These are phyloP conservation scores for Camptophora hylomeconis DNA, from an alignment of 2,329 filamentous ascomycete species.

Conservation along the genomic window DNA sequence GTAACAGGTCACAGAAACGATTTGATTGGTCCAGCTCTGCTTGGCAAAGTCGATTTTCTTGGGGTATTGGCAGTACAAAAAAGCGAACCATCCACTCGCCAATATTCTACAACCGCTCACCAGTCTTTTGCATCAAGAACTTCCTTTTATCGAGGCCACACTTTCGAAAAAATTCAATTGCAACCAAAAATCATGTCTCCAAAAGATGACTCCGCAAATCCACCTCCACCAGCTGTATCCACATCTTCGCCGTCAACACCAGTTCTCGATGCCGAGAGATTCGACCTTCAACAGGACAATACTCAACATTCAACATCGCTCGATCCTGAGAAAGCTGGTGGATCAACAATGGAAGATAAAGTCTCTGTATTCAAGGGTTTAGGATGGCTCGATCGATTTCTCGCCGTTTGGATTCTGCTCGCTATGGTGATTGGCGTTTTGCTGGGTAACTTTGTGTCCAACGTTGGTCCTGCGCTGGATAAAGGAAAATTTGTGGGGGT, in stretches of 20 bases:
- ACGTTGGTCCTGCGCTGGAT: constrained; percentile 49
- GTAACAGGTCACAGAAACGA: too few species aligned
- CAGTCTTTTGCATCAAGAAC: too few species aligned
- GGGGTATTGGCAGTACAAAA: too few species aligned
- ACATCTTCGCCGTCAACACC: neutral
- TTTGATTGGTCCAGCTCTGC: too few species aligned
- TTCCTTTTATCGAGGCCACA: too few species aligned
- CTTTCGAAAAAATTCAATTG: too few species aligned
- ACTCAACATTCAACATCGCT: neutral
- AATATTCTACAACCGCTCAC: too few species aligned
- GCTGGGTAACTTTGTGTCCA: constrained; percentile 60
- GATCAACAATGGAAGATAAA: constrained; percentile 2
- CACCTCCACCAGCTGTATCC: neutral
- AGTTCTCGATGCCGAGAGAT: neutral
- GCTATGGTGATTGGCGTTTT: constrained; percentile 65
- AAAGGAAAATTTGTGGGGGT: constrained; percentile 60
- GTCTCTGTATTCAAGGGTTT: constrained; percentile 34
- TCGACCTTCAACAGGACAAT: neutral
- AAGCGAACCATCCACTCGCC: too few species aligned
- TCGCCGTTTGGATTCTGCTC: constrained; percentile 62
- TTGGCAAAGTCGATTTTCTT: too few species aligned
- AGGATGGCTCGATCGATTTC: constrained; percentile 47
- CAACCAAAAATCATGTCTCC: too few species aligned
- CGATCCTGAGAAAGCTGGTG: neutral
- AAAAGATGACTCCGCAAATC: neutral